A percentile compares a stretch with the other conserved stretches of the same genome.
phyloP scores from a whole-genome alignment of 345 rosid genomes.

The Stellera chamaejasme region DNA sequence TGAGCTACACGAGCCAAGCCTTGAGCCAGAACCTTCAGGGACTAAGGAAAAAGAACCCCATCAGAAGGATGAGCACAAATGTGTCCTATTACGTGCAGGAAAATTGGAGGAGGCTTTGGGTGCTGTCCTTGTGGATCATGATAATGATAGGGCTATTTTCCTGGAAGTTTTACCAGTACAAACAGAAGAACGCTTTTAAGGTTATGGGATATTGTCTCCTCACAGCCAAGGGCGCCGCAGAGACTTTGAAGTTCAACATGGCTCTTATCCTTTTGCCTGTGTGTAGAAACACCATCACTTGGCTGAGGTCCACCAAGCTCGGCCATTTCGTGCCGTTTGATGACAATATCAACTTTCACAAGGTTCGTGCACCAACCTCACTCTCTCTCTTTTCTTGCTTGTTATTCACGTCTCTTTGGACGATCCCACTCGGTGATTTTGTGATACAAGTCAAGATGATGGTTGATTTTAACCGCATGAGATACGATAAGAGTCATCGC shows the following conservation, averaged over 20 bases:
- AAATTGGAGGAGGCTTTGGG: slow-evolving; percentile 97
- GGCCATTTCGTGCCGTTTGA: slow-evolving; percentile 80
- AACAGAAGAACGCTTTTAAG: slow-evolving; percentile 52
- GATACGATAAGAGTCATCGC: neutral
- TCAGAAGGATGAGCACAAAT: slow-evolving; percentile 47
- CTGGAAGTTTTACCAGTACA: slow-evolving; percentile 88
- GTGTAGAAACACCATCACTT: slow-evolving; percentile 88
- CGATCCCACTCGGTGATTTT: slow-evolving; percentile 31
- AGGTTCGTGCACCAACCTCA: slow-evolving; percentile 35
- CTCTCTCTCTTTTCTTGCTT: slow-evolving; percentile 18
- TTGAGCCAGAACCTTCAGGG: slow-evolving; percentile 97
- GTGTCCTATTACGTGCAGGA: slow-evolving; percentile 59
- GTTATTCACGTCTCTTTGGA: slow-evolving; percentile 16
- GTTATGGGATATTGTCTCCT: slow-evolving; percentile 93
- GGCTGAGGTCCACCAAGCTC: slow-evolving; percentile 84
- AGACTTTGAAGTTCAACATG: slow-evolving; percentile 92
- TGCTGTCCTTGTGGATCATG: slow-evolving; percentile 61
- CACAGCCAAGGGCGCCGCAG: slow-evolving; percentile 96
- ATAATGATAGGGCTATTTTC: slow-evolving; percentile 77
- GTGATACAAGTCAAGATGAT: slow-evolving; percentile 18
- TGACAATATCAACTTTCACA: slow-evolving; percentile 97
- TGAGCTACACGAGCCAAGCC: slow-evolving; percentile 98
- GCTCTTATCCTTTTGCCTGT: slow-evolving; percentile 94
- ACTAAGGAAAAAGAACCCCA: slow-evolving; percentile 42
- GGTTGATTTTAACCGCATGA: slow-evolving; percentile 13